Conservation (phyloP, 1,139 yeast species). For the Zygosaccharomyces pseudobailii region DNA sequence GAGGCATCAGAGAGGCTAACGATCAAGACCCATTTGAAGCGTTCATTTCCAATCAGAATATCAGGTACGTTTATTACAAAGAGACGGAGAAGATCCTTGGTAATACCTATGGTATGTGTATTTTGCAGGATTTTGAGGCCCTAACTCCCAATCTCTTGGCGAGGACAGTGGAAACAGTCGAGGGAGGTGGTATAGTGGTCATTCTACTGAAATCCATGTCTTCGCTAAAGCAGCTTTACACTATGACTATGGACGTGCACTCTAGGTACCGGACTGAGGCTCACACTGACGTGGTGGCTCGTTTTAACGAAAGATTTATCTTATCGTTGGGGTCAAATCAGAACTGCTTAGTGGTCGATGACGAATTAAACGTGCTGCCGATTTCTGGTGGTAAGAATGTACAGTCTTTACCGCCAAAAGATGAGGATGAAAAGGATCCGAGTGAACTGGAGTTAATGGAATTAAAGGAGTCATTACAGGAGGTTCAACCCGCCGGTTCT, state of each 20-base stretch:
- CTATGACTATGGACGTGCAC: constrained; percentile 97
- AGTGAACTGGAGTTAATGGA: constrained; percentile 64
- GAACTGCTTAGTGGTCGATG: constrained; percentile 91
- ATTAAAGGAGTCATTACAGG: constrained; percentile 74
- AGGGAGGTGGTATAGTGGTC: constrained; percentile 96
- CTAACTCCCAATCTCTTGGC: constrained; percentile 93
- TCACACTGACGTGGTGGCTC: constrained; percentile 90
- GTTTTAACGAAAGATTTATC: constrained; percentile 93
- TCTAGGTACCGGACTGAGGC: constrained; percentile 97
- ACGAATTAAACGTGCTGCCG: constrained; percentile 91
- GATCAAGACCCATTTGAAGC: constrained; percentile 97
- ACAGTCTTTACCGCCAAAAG: constrained; percentile 77
- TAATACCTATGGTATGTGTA: constrained; percentile 97
- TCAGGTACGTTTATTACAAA: constrained; percentile 91
- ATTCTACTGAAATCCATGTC: constrained; percentile 85
- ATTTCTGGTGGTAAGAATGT: constrained; percentile 91
- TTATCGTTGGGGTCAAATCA: constrained; percentile 79
- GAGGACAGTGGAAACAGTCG: constrained; percentile 95
- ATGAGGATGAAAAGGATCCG: constrained; percentile 58
- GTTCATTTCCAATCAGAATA: constrained; percentile 86
- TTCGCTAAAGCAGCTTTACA: constrained; percentile 89
- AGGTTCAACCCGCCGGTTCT: constrained; percentile 91
- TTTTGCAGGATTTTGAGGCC: constrained; percentile 94
- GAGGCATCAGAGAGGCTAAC: constrained; percentile 91
- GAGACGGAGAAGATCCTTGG: constrained; percentile 96